Conservation (phyloP, 2,329 filamentous ascomycete species). For the Nannizzia gypsea region DNA sequence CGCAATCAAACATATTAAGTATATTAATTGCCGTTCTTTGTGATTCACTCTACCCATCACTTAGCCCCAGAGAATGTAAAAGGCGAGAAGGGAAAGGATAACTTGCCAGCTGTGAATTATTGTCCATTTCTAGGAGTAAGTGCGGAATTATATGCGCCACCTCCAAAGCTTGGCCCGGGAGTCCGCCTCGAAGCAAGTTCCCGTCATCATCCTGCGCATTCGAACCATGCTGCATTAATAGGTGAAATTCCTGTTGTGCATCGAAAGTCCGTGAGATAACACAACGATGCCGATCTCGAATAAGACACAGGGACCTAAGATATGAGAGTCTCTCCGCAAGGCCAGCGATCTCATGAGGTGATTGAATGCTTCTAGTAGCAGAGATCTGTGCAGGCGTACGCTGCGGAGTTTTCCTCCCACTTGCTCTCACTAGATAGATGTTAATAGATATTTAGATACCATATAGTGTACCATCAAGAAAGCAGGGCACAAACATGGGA, state of each 20-base stretch:
- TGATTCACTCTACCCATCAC: constrained; percentile 14
- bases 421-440: constrained; percentile 12
- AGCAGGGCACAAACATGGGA: constrained; percentile 9
- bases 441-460: not conserved
- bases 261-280: constrained; percentile 16
- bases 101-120: constrained; percentile 12
- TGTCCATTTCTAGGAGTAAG: constrained; percentile 11
- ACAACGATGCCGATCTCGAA: constrained; percentile 15
- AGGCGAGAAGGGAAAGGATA: not conserved
- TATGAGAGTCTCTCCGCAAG: constrained; percentile 9
- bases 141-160: constrained; percentile 17
- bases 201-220: constrained; percentile 15
- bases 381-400: constrained; percentile 14
- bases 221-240: constrained; percentile 7
- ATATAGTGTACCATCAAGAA: no score
- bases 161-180: constrained; percentile 8
- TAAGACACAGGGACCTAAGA: constrained; percentile 12
- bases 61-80: not conserved
- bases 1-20: constrained; percentile 34
- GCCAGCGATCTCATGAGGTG: not conserved
- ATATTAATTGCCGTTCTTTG: constrained; percentile 26
- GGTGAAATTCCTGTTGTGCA: constrained; percentile 11
- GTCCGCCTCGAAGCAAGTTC: constrained; percentile 8
- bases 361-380: constrained; percentile 7
- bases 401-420: constrained; percentile 12